Percentiles rank a stretch among this genome's conserved stretches.
These are phyloP conservation scores for Bruguiera sexangula DNA, from an alignment of 345 rosid species.

Conservation along the genomic window DNA sequence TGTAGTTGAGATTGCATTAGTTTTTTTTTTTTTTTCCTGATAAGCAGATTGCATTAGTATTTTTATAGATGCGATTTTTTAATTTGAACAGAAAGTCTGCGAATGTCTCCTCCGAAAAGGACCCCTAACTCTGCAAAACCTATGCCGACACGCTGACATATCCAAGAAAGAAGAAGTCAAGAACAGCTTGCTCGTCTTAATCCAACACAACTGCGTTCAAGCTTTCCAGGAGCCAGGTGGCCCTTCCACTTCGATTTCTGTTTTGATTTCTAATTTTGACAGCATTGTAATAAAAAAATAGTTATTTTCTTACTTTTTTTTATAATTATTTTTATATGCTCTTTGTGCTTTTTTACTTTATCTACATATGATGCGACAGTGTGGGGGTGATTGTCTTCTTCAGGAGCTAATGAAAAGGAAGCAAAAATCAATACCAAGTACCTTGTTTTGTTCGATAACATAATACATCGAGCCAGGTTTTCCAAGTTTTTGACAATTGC, in stretches of 20 bases:
- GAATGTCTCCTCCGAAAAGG: constrained; percentile 77
- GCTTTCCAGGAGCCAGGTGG: constrained; percentile 43
- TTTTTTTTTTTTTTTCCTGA: not conserved
- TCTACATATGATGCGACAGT: too few species aligned
- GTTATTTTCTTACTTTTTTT: too few species aligned
- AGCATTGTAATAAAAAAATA: too few species aligned
- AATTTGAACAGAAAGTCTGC: constrained; percentile 60
- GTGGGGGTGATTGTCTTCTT: too few species aligned
- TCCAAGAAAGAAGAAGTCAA: constrained; percentile 41
- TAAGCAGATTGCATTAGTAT: not conserved
- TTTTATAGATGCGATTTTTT: not conserved
- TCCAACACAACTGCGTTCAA: constrained; percentile 85
- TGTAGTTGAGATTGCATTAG: too few species aligned
- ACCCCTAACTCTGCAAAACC: constrained; percentile 43
- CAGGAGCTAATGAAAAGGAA: too few species aligned
- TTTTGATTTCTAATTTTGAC: not conserved
- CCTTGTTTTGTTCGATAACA: constrained; percentile 57
- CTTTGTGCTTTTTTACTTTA: too few species aligned
- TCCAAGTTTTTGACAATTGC: constrained; percentile 54
- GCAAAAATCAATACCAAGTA: constrained; percentile 22
- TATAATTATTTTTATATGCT: too few species aligned
- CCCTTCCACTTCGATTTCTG: constrained; percentile 13
- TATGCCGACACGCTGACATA: constrained; percentile 47
- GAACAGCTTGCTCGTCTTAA: constrained; percentile 61
- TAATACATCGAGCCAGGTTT: constrained; percentile 69